Conservation (phyloP, 2,329 filamentous ascomycete species). For the Monilinia fructigena region DNA sequence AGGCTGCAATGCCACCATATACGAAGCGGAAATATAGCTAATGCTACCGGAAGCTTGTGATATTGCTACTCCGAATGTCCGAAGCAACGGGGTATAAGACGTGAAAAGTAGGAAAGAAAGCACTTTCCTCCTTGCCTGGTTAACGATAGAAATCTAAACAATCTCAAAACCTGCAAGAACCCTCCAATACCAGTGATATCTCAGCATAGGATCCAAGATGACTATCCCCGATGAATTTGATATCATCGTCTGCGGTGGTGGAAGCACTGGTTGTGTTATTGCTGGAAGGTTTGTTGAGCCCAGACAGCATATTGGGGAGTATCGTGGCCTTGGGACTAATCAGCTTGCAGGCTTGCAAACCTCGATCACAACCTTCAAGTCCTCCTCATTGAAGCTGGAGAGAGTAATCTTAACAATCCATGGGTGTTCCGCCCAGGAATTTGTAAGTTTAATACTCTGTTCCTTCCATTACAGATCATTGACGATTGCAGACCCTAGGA, state of each 20-base stretch:
- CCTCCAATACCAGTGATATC: neutral
- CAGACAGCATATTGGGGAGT: neutral
- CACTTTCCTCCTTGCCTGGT: neutral
- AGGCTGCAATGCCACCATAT: neutral
- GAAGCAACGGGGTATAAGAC: neutral
- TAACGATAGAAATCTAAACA: neutral
- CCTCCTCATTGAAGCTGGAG: conserved; percentile 54
- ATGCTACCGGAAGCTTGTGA: neutral
- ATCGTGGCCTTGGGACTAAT: conserved; percentile 5
- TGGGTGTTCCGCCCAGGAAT: conserved; percentile 53
- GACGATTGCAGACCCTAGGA: conserved; percentile 34
- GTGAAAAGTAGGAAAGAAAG: neutral
- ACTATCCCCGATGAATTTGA: conserved; percentile 47
- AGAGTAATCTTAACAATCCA: conserved; percentile 52
- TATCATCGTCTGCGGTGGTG: conserved; percentile 52
- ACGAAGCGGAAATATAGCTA: neutral
- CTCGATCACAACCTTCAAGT: conserved; percentile 47
- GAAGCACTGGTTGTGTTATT: conserved; percentile 50
- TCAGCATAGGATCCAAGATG: conserved; percentile 25
- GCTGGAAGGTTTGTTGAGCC: conserved; percentile 43
- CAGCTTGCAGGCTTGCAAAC: conserved; percentile 47
- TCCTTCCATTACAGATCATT: conserved; percentile 42
- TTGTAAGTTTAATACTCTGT: conserved; percentile 46
- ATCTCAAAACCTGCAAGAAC: neutral
- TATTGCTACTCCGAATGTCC: neutral